Conservation (phyloP, 129 eudicot species). For the Cynara cardunculus region DNA sequence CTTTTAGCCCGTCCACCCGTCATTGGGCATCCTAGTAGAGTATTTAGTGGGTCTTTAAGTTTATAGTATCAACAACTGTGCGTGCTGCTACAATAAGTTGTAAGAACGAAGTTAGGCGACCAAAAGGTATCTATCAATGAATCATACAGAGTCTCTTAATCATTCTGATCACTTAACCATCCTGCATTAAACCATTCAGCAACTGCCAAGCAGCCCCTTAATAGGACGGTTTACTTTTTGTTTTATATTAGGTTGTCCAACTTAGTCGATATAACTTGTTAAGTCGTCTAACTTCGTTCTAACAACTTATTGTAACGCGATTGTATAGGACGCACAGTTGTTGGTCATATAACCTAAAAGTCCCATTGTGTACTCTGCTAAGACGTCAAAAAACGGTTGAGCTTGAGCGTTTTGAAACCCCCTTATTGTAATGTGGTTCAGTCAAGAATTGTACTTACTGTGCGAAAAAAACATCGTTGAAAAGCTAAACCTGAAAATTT, state of each 20-base stretch:
- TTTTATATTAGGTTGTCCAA: neutral
- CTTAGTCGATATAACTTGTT: neutral
- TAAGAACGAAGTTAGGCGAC: neutral
- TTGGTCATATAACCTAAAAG: neutral
- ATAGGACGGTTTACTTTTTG: neutral
- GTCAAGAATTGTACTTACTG: constrained; percentile 55
- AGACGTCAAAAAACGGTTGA: neutral
- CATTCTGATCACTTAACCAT: no score
- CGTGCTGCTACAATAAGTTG: neutral
- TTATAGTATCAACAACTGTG: neutral
- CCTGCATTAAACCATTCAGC: no score
- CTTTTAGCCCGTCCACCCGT: neutral
- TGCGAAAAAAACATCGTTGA: constrained; percentile 98
- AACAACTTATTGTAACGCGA: neutral
- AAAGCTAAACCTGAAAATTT: constrained; percentile 90
- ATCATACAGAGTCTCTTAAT: no score
- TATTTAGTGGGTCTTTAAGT: neutral
- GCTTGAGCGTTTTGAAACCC: neutral
- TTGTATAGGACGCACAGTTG: neutral
- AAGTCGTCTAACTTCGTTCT: neutral
- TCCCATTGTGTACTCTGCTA: neutral
- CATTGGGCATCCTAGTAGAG: neutral
- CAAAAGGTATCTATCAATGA: no score
- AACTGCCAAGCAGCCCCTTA: no score
- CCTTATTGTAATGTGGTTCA: neutral